Conservation (phyloP, 306 rosid species). For the Aeschynomene evenia region DNA sequence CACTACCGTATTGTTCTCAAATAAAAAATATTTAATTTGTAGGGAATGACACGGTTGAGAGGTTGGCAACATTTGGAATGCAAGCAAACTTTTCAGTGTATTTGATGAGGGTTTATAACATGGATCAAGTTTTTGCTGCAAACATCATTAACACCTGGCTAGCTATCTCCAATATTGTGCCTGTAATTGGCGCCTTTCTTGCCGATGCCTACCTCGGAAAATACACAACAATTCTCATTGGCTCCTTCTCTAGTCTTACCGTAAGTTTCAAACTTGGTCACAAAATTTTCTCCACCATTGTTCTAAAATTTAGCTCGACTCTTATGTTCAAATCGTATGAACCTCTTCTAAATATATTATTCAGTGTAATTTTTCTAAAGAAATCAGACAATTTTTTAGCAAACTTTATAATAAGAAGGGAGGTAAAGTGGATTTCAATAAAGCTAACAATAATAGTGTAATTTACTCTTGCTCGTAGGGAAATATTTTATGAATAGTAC, state of each 20-base stretch:
- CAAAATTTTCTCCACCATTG: too few relatives aligned
- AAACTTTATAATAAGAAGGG: too few relatives aligned
- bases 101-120: conserved; percentile 42
- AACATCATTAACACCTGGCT: conserved; percentile 43
- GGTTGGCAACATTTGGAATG: conserved; percentile 49
- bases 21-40: not conserved
- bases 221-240: conserved; percentile 35
- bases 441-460: too few relatives aligned
- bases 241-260: conserved; percentile 45
- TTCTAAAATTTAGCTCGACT: too few relatives aligned
- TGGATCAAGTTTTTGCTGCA: conserved; percentile 56
- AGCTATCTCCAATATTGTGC: conserved; percentile 30
- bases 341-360: too few relatives aligned
- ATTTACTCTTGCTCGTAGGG: too few relatives aligned
- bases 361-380: too few relatives aligned
- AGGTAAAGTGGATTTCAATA: too few relatives aligned
- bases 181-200: conserved; percentile 44
- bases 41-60: conserved; percentile 60
- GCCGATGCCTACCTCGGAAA: conserved; percentile 53
- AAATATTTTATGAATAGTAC: too few relatives aligned
- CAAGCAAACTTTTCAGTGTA: conserved; percentile 50
- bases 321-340: too few relatives aligned
- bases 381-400: too few relatives aligned
- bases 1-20: not conserved
- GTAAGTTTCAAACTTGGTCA: conserved; percentile 15